Conservation (phyloP, 2,329 filamentous ascomycete species). For the Thyridium curvatum region DNA sequence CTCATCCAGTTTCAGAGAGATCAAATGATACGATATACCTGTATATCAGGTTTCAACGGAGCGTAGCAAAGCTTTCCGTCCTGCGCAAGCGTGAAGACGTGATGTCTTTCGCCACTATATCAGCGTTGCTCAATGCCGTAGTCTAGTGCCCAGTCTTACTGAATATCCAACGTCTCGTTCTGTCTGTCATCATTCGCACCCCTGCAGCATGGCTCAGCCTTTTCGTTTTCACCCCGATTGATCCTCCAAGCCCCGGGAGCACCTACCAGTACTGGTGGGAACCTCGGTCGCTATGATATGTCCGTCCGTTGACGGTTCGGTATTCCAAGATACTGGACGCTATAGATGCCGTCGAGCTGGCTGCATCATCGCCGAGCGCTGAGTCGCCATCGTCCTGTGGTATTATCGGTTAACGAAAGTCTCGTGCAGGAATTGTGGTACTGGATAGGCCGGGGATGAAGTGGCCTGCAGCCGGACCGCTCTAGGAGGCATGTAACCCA, state of each 20-base stretch:
- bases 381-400: constrained; percentile 7
- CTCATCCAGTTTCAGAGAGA: neutral
- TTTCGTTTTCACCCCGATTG: too few relatives aligned
- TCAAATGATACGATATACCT: constrained; percentile 1
- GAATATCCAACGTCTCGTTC: constrained; percentile 23
- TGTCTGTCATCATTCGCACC: constrained; percentile 22
- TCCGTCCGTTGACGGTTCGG: constrained; percentile 21
- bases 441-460: too few relatives aligned
- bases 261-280: constrained; percentile 19
- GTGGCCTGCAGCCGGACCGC: too few relatives aligned
- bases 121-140: neutral
- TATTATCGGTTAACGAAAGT: neutral
- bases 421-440: too few relatives aligned
- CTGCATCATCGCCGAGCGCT: constrained; percentile 1
- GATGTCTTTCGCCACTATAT: constrained; percentile 10
- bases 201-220: constrained; percentile 1
- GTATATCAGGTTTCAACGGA: constrained; percentile 13
- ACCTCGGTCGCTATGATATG: constrained; percentile 20
- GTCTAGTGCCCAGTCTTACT: constrained; percentile 6
- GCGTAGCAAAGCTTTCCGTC: constrained; percentile 17
- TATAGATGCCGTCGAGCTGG: constrained; percentile 19
- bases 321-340: constrained; percentile 21
- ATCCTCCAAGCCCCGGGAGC: neutral
- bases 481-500: too few relatives aligned
- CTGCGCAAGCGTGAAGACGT: constrained; percentile 13